These are phyloP conservation scores for Leishmania gerbilli DNA, from an alignment of 208 protist species.

Conservation along the genomic window DNA sequence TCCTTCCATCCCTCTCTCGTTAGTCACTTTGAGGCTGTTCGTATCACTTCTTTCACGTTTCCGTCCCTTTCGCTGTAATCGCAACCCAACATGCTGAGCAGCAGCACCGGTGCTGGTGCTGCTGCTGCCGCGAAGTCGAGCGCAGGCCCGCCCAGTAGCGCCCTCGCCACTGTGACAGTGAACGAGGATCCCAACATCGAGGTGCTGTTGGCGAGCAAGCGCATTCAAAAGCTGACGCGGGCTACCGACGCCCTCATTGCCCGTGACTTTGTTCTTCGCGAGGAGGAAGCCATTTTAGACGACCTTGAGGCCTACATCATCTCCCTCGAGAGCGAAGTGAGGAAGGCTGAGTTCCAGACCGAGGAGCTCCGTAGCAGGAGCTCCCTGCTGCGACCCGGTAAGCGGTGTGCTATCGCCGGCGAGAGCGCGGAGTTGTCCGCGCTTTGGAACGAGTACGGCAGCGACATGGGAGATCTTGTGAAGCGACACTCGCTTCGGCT, in stretches of 20 bases:
- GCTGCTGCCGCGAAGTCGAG: background rate
- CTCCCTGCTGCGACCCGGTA: constrained; percentile 30
- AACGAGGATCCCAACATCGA: constrained; percentile 32
- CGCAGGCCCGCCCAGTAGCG: background rate
- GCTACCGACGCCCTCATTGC: constrained; percentile 64
- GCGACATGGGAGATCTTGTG: constrained; percentile 34
- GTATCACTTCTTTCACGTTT: background rate
- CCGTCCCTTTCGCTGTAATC: background rate
- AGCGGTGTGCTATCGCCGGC: constrained; percentile 11
- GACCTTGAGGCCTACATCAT: constrained; percentile 37
- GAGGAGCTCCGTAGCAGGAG: constrained; percentile 22
- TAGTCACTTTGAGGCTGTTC: background rate
- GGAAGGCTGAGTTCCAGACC: constrained; percentile 20
- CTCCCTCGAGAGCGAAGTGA: constrained; percentile 38
- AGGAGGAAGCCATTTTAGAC: constrained; percentile 52
- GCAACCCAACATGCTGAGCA: background rate
- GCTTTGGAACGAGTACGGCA: constrained; percentile 28
- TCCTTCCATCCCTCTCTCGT: background rate
- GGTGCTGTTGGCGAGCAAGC: constrained; percentile 31
- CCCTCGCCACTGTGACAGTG: background rate
- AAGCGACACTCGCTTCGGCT: constrained; percentile 37
- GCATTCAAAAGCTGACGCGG: constrained; percentile 51
- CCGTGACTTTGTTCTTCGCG: constrained; percentile 41
- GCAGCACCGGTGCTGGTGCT: no score
- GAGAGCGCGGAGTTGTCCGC: constrained; percentile 20